Percentiles rank a stretch among this genome's conserved stretches.
Conservation (phyloP, 164 flowering plant species). For the Nelumbo lutea region DNA sequence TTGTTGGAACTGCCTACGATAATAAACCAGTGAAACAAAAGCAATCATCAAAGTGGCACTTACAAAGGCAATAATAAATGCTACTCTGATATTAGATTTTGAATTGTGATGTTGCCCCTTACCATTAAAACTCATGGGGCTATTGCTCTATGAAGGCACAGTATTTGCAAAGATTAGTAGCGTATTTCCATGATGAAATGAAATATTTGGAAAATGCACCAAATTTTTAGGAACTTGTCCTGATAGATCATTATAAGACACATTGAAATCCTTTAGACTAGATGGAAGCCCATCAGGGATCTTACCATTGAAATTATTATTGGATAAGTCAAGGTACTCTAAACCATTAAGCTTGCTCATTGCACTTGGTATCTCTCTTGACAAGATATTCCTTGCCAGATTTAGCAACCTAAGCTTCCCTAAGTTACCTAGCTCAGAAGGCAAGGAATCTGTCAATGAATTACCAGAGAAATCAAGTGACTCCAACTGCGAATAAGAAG, state of each 20-base stretch:
- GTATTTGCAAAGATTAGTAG: slow-evolving; percentile 28
- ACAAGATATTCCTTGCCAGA: slow-evolving; percentile 61
- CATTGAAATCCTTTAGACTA: slow-evolving; percentile 50
- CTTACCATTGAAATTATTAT: slow-evolving; percentile 55
- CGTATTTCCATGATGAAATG: slow-evolving; percentile 73
- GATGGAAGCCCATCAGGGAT: slow-evolving; percentile 66
- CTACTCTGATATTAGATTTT: slow-evolving; percentile 39
- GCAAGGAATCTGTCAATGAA: slow-evolving; percentile 48
- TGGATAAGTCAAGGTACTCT: slow-evolving; percentile 73
- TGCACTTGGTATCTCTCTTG: slow-evolving; percentile 70
- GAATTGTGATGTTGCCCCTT: slow-evolving; percentile 29
- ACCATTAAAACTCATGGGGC: slow-evolving; percentile 6
- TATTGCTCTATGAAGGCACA: slow-evolving; percentile 12
- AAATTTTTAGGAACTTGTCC: slow-evolving; percentile 74
- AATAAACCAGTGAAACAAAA: slow-evolving; percentile 56
- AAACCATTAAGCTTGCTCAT: slow-evolving; percentile 53
- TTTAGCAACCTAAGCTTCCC: slow-evolving; percentile 55
- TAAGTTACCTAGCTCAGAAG: slow-evolving; percentile 59
- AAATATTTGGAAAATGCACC: slow-evolving; percentile 41
- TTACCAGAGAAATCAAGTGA: slow-evolving; percentile 81
- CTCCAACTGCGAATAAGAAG: slow-evolving; percentile 54
- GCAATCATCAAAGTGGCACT: slow-evolving; percentile 48
- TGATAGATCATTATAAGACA: slow-evolving; percentile 64
- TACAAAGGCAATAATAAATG: slow-evolving; percentile 55
- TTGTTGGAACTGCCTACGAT: slow-evolving; percentile 48